Conservation (phyloP, 345 rosid genomes). For the Acer saccharum region DNA sequence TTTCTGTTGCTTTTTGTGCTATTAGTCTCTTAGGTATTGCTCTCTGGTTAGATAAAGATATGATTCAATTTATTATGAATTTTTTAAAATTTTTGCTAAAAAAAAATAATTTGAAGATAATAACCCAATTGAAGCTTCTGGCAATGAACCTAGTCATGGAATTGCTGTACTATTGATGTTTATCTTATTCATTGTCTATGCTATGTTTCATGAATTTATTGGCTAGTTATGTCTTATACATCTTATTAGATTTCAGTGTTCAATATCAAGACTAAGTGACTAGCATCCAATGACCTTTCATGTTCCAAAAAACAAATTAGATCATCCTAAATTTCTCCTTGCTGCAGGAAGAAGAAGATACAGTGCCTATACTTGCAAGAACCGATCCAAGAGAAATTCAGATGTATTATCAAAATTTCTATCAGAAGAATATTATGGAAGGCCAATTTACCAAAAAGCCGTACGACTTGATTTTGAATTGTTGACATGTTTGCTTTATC, state of each 20-base stretch:
- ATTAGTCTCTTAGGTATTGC: too few relatives aligned
- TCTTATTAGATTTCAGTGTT: background rate
- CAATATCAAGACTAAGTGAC: background rate
- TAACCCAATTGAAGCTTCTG: background rate
- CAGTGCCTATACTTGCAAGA: constrained; percentile 40
- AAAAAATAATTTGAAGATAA: background rate
- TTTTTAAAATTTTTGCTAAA: too few relatives aligned
- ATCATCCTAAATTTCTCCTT: constrained; percentile 19
- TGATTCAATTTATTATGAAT: too few relatives aligned
- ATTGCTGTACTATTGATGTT: background rate
- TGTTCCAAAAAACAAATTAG: background rate
- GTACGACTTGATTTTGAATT: constrained; percentile 50
- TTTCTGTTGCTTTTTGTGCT: too few relatives aligned
- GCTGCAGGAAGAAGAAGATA: constrained; percentile 65
- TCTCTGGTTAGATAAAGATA: too few relatives aligned
- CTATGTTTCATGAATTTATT: background rate
- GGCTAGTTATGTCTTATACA: background rate
- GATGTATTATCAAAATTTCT: constrained; percentile 67
- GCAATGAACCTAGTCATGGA: background rate
- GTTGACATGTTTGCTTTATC: constrained; percentile 6
- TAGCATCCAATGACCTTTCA: background rate
- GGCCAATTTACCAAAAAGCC: constrained; percentile 66
- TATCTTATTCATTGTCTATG: background rate
- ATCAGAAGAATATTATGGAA: constrained; percentile 52
- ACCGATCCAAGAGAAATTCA: constrained; percentile 72